These are phyloP conservation scores for Hypoxylon subgilvum DNA, from an alignment of 495 filamentous ascomycete species.

Conservation along the genomic window DNA sequence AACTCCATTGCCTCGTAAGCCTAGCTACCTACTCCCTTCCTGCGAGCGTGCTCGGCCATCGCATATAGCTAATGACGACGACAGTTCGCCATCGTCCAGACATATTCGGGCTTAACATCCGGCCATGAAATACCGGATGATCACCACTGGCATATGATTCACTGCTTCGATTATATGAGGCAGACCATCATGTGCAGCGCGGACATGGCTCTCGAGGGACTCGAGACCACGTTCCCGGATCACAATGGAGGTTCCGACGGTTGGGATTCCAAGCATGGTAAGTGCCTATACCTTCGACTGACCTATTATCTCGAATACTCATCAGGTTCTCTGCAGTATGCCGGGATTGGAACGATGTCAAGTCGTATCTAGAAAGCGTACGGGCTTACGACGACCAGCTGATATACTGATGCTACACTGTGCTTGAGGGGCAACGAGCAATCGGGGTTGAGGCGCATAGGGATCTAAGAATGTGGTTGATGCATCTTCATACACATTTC, in stretches of 20 bases:
- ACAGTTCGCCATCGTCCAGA: slow-evolving; percentile 53
- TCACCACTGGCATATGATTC: slow-evolving; percentile 59
- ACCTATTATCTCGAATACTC: slow-evolving; percentile 1
- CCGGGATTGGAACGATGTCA: slow-evolving; percentile 48
- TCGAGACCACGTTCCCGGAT: slow-evolving; percentile 54
- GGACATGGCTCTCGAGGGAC: slow-evolving; percentile 52
- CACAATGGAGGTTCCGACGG: slow-evolving; percentile 55
- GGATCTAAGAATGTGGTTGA: neutral
- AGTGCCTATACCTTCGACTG: neutral
- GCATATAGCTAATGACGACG: neutral
- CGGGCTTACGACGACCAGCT: slow-evolving; percentile 55
- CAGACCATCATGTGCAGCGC: slow-evolving; percentile 54
- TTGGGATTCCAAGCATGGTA: slow-evolving; percentile 56
- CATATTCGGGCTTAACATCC: slow-evolving; percentile 50
- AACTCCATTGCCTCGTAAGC: slow-evolving; percentile 52
- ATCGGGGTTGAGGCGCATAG: slow-evolving; percentile 10
- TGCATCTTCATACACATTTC: too few relatives aligned
- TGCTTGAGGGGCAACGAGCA: neutral
- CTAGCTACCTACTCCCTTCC: too few relatives aligned
- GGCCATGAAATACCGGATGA: slow-evolving; percentile 49
- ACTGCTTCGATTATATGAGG: slow-evolving; percentile 58
- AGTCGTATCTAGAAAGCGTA: slow-evolving; percentile 50
- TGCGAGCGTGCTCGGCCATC: neutral
- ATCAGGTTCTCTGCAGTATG: slow-evolving; percentile 43
- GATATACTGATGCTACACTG: slow-evolving; percentile 42